phyloP scores from a whole-genome alignment of 768 basidiomycete genomes.

The Termitomyces bulborhizus region DNA sequence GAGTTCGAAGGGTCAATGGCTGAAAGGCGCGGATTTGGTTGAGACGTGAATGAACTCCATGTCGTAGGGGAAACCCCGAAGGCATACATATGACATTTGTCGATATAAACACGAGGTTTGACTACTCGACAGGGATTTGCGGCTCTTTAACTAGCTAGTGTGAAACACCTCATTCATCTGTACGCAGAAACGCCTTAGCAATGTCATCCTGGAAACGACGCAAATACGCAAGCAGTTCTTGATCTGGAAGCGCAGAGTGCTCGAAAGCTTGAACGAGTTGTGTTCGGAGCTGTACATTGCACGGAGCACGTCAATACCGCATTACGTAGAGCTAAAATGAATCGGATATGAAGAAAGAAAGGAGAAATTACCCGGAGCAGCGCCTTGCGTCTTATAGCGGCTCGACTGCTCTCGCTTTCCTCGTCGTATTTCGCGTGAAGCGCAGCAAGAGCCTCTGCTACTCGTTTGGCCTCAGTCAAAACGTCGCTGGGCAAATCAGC shows the following conservation, averaged over 20 bases:
- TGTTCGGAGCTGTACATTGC: slow-evolving; percentile 49
- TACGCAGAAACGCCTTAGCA: slow-evolving; percentile 40
- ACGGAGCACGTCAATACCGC: neutral
- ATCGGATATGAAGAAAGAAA: neutral
- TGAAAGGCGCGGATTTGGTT: too few species aligned
- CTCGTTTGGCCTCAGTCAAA: slow-evolving; percentile 51
- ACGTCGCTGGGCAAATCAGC: slow-evolving; percentile 81
- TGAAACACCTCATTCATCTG: neutral
- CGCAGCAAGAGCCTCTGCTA: slow-evolving; percentile 53
- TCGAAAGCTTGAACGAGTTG: slow-evolving; percentile 71
- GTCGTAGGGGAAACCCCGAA: too few species aligned
- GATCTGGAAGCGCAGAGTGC: slow-evolving; percentile 67
- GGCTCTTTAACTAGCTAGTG: neutral
- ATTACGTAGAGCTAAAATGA: neutral
- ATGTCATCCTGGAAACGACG: slow-evolving; percentile 66
- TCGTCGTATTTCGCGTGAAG: slow-evolving; percentile 51
- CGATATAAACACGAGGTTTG: neutral
- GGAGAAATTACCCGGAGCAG: slow-evolving; percentile 49
- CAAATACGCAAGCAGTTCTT: slow-evolving; percentile 62
- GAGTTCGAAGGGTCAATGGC: too few species aligned
- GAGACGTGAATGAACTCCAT: too few species aligned
- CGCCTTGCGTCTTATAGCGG: slow-evolving; percentile 59
- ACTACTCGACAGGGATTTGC: neutral
- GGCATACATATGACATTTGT: too few species aligned
- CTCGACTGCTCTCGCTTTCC: slow-evolving; percentile 55